Evolutionary conservation across 108 stramenopile species (phyloP), one percentile per base, ranked within the genome.

Genomic region (Nitzschia palea): DNA sequence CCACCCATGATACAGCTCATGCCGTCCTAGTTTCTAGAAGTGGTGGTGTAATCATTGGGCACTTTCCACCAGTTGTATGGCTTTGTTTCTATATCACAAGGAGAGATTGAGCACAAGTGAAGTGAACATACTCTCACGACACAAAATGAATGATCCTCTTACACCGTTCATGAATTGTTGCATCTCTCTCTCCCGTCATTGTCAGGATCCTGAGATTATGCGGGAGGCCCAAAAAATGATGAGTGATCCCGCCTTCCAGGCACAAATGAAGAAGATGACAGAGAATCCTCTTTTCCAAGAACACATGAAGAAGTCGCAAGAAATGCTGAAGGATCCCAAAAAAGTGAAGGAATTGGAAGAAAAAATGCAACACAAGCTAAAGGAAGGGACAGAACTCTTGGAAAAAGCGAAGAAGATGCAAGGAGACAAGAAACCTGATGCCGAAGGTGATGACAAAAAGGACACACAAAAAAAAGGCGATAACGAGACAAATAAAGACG

Each of bases 191-290:
- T 20, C 60, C 29, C 32, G 27, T 27, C 27, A 51, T 15, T 47
- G 34, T 9, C 33, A 92, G 91, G 91, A 93, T 90, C 91, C 91
- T 59, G 91, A 90, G 78, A 88, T 91, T 73, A 88, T 93, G 88
- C 57, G 81, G 15, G 91, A 89, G 62, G 88, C 88, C 23, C 86
- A 87, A 71, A 83, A 86, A 62, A 86, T 93, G 91, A 92, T 92
- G 91, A 68, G 86, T 26, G 84, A 87, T 53, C 88, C 89, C n/a
- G 79, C 71, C 28, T 90, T 90, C 52, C 87, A 93, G 55, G 84
- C 74, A 50, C 83, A 88, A 50, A 93, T 93, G 91, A 87, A 87
- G 63, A 86, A 86, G 62, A 70, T 88, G 51, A 88, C 82, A 45
- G 77, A 85, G 66, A 71, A 78, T 17, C 68, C 75, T 26, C 67